Evolutionary conservation across 2,329 filamentous ascomycete species (phyloP).

Genomic region (Fusarium equiseti): DNA sequence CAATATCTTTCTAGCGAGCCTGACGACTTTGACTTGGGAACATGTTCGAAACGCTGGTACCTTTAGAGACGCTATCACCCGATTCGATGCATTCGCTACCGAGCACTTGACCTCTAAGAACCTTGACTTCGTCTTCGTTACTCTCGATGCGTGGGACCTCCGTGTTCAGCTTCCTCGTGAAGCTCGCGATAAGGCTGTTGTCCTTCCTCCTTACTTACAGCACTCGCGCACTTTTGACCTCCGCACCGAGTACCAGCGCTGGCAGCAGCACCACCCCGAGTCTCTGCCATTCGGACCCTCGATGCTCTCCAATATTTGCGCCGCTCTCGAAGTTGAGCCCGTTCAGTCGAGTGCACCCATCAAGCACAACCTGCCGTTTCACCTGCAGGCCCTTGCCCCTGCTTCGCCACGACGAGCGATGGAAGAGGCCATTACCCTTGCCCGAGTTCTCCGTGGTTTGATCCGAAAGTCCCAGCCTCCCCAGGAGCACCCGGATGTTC

Average conservation of each 20-base stretch:
- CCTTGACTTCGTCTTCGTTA: conserved; percentile 97
- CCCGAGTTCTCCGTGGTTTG: conserved; percentile 89
- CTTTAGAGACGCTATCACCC: conserved; percentile 95
- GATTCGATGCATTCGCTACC: conserved; percentile 92
- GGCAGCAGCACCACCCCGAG: conserved; percentile 98
- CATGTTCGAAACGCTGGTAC: conserved; percentile 97
- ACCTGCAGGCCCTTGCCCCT: conserved; percentile 93
- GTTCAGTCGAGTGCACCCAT: conserved; percentile 98
- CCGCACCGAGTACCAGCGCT: conserved; percentile 96
- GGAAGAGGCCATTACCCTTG: conserved; percentile 95
- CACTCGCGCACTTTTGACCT: conserved; percentile 98
- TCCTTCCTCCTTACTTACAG: conserved; percentile 95
- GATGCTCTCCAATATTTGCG: conserved; percentile 96
- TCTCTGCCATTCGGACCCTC: conserved; percentile 96
- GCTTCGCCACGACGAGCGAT: conserved; percentile 96
- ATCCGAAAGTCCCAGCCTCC: conserved; percentile 96
- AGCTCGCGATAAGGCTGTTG: conserved; percentile 97
- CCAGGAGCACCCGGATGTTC: conserved; percentile 92
- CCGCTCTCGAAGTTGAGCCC: conserved; percentile 96
- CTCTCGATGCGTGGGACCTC: conserved; percentile 97
- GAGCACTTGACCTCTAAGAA: conserved; percentile 93
- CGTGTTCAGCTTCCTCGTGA: conserved; percentile 97
- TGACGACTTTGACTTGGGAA: conserved; percentile 98
- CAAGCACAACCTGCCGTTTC: conserved; percentile 98
- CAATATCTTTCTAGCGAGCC: conserved; percentile 74